A percentile compares a stretch with the other conserved stretches of the same genome.
Evolutionary conservation across 1,284 basidiomycete species (phyloP).

Genomic region (Veloporphyrellus conicus): DNA sequence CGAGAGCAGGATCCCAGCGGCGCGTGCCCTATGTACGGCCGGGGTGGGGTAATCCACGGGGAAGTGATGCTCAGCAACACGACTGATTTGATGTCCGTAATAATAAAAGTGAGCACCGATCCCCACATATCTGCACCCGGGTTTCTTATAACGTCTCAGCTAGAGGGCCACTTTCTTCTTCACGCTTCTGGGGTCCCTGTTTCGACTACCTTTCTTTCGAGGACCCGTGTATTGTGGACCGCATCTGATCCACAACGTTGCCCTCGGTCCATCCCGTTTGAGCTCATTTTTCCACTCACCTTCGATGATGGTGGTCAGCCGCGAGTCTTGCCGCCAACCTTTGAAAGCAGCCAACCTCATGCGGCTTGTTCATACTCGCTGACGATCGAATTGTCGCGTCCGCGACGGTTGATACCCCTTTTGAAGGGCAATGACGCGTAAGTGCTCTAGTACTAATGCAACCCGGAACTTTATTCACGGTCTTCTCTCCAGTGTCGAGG

Average conservation of each 20-base stretch:
- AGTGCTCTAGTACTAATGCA: slow-evolving; percentile 5
- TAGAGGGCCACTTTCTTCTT: slow-evolving; percentile 26
- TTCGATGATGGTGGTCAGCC: slow-evolving; percentile 23
- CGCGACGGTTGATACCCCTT: slow-evolving; percentile 19
- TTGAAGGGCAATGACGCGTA: slow-evolving; percentile 20
- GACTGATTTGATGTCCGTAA: slow-evolving; percentile 17
- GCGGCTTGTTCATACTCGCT: slow-evolving; percentile 27
- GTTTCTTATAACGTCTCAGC: slow-evolving; percentile 16
- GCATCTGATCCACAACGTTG: slow-evolving; percentile 13
- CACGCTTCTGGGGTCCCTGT: slow-evolving; percentile 13
- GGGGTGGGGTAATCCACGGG: slow-evolving; percentile 22
- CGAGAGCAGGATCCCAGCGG: slow-evolving; percentile 23
- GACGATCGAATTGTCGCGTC: slow-evolving; percentile 21
- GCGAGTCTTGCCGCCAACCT: slow-evolving; percentile 26
- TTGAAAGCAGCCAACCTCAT: slow-evolving; percentile 12
- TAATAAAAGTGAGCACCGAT: slow-evolving; percentile 22
- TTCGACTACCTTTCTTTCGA: slow-evolving; percentile 21
- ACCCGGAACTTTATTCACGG: neutral
- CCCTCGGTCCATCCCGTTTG: slow-evolving; percentile 25
- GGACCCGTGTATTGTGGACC: slow-evolving; percentile 20
- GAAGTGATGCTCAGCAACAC: slow-evolving; percentile 18
- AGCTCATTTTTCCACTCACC: slow-evolving; percentile 19
- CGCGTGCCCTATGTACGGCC: slow-evolving; percentile 24
- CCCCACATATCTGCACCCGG: neutral
- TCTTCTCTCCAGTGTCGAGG: slow-evolving; percentile 16